Evolutionary conservation across 257 asterid species (phyloP), one percentile per base, ranked within the genome.

Genomic region (Marsdenia floribunda): DNA sequence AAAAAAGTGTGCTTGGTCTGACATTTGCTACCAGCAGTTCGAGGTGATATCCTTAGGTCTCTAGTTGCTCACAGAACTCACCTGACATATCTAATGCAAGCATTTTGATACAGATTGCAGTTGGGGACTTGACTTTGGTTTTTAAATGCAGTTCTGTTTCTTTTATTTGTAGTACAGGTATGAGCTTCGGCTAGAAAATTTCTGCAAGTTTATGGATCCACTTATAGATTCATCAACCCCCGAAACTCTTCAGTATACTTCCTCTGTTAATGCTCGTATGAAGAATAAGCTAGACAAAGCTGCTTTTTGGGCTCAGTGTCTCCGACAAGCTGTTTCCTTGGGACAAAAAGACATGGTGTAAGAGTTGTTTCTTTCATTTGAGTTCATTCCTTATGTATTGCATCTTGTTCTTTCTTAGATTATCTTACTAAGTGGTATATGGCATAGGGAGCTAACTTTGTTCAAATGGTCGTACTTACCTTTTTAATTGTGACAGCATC

Each of bases 271-370:
- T 55, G 79, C 81, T 77, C 97, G 90, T 66, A 72, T 90, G 91
- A 89, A 83, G 87, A 87, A 85, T 81, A 87, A 84, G 68, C 78
- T 94, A 66, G 83, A 86, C 11, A 91, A 82, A 77, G 89, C 97
- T 19, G 78, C 84, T 14, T 91, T 91, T 82, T 92, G 97, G 97
- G 94, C 90, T 75, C 82, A 81, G 47, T 88, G 88, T 79, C 80
- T 94, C 74, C 84, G 86, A 57, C 88, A 85, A 77, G 92, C 96
- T 0, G 82, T 79, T 76, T 78, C 84, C 75, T 80, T 90, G 93
- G 97, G 99, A 72, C 97, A 92, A 79, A 89, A 80, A 64, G 97
- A 92, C 75, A 79, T 94, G 81, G 83, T 92, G 98, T 94, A 86
- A 89, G 96, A 64, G 68, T 81, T 74, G 13, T 50, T 53, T 67